Percentiles rank a stretch among this genome's conserved stretches.
Conservation (phyloP, 441 rosid genomes). For the Pelargonium fulgidum region DNA sequence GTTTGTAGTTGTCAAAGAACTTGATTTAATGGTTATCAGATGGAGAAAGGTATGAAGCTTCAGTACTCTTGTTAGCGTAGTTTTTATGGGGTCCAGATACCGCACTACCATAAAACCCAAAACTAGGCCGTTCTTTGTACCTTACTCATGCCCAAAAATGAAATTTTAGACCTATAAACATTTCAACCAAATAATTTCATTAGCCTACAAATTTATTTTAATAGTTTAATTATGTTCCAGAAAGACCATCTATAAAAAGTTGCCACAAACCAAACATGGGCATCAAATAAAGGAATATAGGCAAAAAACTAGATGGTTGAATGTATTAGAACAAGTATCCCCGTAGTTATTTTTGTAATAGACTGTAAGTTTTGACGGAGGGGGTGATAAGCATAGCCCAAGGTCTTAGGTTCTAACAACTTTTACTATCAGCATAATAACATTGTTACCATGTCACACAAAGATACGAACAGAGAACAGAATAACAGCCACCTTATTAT, state of each 20-base stretch:
- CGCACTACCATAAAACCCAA: not conserved
- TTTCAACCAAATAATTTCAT: not conserved
- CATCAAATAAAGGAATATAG: not conserved
- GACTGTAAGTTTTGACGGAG: no score
- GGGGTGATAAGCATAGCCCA: no score
- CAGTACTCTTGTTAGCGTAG: not conserved
- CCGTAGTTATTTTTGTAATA: no score
- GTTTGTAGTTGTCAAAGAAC: no score
- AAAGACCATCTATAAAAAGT: not conserved
- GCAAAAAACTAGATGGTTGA: no score
- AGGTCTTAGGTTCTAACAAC: no score
- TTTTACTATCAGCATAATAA: no score
- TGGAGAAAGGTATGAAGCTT: not conserved
- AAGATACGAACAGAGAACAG: no score
- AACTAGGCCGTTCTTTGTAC: not conserved
- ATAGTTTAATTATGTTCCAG: not conserved
- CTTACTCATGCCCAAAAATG: not conserved
- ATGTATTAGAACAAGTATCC: no score
- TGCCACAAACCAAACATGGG: not conserved
- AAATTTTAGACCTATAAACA: not conserved
- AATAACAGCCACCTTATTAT: no score
- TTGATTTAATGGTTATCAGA: not conserved
- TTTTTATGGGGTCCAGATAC: not conserved
- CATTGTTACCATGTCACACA: no score
- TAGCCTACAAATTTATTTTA: not conserved